A percentile compares a stretch with the other conserved stretches of the same genome.
These are phyloP conservation scores for Claviceps sp. DNA, from an alignment of 2,329 filamentous ascomycete genomes.

Conservation along the genomic window DNA sequence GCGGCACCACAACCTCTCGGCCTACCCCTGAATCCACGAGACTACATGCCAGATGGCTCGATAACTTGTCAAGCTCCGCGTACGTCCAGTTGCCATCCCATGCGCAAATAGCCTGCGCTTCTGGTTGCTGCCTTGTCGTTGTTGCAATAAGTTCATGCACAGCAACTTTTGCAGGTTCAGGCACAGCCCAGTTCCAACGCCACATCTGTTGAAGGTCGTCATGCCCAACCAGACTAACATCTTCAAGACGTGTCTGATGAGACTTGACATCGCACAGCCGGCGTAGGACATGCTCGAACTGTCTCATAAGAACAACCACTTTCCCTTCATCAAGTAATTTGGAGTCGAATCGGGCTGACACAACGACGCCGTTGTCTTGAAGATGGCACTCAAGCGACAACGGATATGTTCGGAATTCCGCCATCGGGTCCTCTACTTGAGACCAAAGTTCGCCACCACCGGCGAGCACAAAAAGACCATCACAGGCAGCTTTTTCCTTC, in stretches of 20 bases:
- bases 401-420: slow-evolving; percentile 2
- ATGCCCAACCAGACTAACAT: background rate
- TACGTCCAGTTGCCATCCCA: slow-evolving; percentile 16
- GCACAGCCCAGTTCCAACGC: slow-evolving; percentile 2
- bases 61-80: slow-evolving; percentile 11
- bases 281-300: slow-evolving; percentile 6
- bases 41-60: slow-evolving; percentile 8
- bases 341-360: slow-evolving; percentile 8
- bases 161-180: background rate
- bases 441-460: background rate
- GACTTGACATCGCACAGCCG: slow-evolving; percentile 3
- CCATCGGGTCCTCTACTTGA: background rate
- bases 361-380: slow-evolving; percentile 2
- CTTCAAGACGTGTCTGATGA: slow-evolving; percentile 2
- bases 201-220: slow-evolving; percentile 3
- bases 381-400: slow-evolving; percentile 2
- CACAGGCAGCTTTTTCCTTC: slow-evolving; percentile 1
- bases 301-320: slow-evolving; percentile 3
- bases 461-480: background rate
- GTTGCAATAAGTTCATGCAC: slow-evolving; percentile 1
- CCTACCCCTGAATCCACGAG: slow-evolving; percentile 1
- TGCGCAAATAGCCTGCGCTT: slow-evolving; percentile 6
- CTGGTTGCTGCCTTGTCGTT: background rate
- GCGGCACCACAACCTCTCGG: slow-evolving; percentile 9
- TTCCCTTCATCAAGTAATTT: slow-evolving; percentile 3